Base-by-base conservation (phyloP, 2,329 filamentous ascomycete species). In the Neopestalotiopsis sp. region DNA sequence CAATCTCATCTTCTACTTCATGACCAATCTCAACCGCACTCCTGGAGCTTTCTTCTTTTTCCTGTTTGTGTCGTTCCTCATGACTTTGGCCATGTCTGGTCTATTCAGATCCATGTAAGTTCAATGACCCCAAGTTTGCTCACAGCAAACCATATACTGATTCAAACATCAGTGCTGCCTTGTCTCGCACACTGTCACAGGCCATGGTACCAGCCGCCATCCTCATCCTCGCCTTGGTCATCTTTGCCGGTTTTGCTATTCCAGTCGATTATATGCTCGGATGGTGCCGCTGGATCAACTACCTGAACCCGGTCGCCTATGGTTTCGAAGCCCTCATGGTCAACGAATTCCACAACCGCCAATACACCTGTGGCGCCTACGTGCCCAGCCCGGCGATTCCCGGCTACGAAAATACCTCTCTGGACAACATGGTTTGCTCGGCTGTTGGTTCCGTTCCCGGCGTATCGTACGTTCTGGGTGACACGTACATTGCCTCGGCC, bases 31-130 rank as follows among this genome's bases (percentile, higher is more conserved):
- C 38, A 88, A 92, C 67, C 87, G 94, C 66, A 90, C 92, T 71
- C 84, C 92, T 0, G 92, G 91, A 2, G 81, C 90, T 0, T 97
- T 96, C 85, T 97, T 97, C 85, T 92, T 94, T 82, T 97, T 94
- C 86, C 80, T 94, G 78, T 38, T 56, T 17, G 20, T 66, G 13
- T 17, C 17, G 5, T 66, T 57, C 49, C 28, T 87, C 69, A 90
- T 90, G 1, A 93, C 93, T 0, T 74, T 97, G 75, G 86, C 88
- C 71, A 96, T 96, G 92, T 94, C 92, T 62, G 95, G 94, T 90
- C 87, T 95, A 71, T 97, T 97, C 87, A 89, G 94, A 64, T 92
- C 90, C 6, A 93, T 97, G 71, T 53, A 53, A 67, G 40, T 56
- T 7, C 56, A 13, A n/a, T n/a, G 24, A 13, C 12, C 30, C 34